Evolutionary conservation across 208 protist species (phyloP).

Genomic region (Acanthamoeba royreba): DNA sequence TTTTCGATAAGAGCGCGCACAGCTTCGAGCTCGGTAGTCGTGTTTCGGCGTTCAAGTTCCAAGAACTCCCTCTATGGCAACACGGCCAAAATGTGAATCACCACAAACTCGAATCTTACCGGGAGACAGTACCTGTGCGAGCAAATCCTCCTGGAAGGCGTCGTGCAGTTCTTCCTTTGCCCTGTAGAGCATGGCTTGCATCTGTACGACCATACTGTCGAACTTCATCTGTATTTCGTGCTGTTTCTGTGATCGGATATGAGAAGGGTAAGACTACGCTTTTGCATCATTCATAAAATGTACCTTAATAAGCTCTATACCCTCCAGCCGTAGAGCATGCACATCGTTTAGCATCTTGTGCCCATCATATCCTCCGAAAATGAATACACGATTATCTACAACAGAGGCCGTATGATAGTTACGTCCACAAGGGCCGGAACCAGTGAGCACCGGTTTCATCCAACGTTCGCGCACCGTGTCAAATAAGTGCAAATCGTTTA

Average conservation of each 20-base stretch:
- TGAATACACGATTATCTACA: slow-evolving; percentile 5
- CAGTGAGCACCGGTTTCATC: not conserved
- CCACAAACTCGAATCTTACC: not conserved
- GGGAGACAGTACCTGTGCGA: not conserved
- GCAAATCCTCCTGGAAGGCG: not conserved
- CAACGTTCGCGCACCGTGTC: not conserved
- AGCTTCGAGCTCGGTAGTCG: not conserved
- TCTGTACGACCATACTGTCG: not conserved
- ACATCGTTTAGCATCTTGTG: slow-evolving; percentile 29
- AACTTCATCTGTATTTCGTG: not conserved
- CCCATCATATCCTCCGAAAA: slow-evolving; percentile 19
- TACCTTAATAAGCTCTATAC: not conserved
- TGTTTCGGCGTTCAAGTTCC: not conserved
- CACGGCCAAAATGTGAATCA: not conserved
- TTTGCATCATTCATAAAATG: too few relatives aligned
- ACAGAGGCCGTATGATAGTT: not conserved
- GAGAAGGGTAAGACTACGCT: too few relatives aligned
- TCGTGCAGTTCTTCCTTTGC: slow-evolving; percentile 1
- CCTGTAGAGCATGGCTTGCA: not conserved
- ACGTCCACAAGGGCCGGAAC: not conserved
- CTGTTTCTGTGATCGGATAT: not conserved
- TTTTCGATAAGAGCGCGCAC: slow-evolving; percentile 1
- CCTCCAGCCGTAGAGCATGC: not conserved
- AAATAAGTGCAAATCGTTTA: not conserved
- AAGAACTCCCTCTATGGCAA: slow-evolving; percentile 5